Percentiles rank a stretch among this genome's conserved stretches.
These are phyloP conservation scores for Lentinus tigrinus DNA, from an alignment of 768 basidiomycete genomes.

Conservation along the genomic window DNA sequence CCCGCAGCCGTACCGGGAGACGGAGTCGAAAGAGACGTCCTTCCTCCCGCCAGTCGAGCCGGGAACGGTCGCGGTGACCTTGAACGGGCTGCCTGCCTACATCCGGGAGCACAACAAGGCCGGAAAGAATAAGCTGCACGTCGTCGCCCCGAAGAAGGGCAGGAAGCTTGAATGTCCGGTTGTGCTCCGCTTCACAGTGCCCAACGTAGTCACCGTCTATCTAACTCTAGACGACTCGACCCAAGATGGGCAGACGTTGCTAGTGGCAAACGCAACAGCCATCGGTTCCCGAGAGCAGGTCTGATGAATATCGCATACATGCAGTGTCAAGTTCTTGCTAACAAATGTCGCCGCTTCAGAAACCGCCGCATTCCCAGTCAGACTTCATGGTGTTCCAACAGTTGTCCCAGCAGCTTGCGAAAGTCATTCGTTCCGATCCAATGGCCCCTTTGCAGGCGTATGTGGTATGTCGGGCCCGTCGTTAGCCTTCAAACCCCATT, in stretches of 20 bases:
- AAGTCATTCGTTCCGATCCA: slow-evolving; percentile 55
- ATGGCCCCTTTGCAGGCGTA: slow-evolving; percentile 52
- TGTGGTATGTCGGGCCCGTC: slow-evolving; percentile 41
- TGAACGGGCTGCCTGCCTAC: slow-evolving; percentile 50
- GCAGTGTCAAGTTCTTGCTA: not conserved
- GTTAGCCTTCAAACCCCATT: too few relatives aligned
- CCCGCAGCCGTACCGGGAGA: slow-evolving; percentile 54
- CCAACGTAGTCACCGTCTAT: slow-evolving; percentile 67
- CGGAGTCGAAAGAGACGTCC: slow-evolving; percentile 37
- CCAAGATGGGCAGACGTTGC: slow-evolving; percentile 32
- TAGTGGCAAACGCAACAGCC: slow-evolving; percentile 63
- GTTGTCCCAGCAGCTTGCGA: slow-evolving; percentile 65
- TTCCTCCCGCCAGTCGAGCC: slow-evolving; percentile 44
- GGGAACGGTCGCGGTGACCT: slow-evolving; percentile 37
- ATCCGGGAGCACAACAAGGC: slow-evolving; percentile 56
- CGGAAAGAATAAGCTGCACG: slow-evolving; percentile 44
- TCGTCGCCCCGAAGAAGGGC: slow-evolving; percentile 47
- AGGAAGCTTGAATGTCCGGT: slow-evolving; percentile 30
- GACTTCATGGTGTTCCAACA: slow-evolving; percentile 62
- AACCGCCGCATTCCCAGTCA: slow-evolving; percentile 67
- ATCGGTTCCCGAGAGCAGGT: slow-evolving; percentile 78
- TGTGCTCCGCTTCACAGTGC: slow-evolving; percentile 57
- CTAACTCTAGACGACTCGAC: slow-evolving; percentile 39
- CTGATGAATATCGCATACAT: slow-evolving; percentile 17
- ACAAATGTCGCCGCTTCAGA: slow-evolving; percentile 37